Evolutionary conservation across 352 stramenopile species (phyloP).

Genomic region (Blastocystis sp.): DNA sequence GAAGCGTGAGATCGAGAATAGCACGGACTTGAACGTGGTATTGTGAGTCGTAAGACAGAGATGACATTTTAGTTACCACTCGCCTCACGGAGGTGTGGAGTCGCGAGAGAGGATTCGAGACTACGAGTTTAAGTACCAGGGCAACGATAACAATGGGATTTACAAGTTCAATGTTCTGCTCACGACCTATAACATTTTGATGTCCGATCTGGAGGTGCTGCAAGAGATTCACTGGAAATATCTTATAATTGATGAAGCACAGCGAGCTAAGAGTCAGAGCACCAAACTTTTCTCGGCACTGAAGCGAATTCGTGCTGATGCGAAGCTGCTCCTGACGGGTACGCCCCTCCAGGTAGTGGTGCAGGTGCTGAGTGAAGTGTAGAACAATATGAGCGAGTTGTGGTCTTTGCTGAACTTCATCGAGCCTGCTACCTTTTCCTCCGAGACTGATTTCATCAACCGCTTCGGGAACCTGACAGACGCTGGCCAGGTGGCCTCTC

Average conservation of each 20-base stretch:
- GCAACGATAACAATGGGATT: slow-evolving; percentile 71
- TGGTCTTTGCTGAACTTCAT: slow-evolving; percentile 99
- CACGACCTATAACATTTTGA: slow-evolving; percentile 90
- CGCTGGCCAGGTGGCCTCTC: slow-evolving; percentile 83
- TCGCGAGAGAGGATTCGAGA: slow-evolving; percentile 85
- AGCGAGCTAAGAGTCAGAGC: slow-evolving; percentile 95
- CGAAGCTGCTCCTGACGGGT: slow-evolving; percentile 86
- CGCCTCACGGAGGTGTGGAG: slow-evolving; percentile 24
- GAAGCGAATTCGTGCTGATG: slow-evolving; percentile 68
- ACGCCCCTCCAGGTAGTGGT: slow-evolving; percentile 92
- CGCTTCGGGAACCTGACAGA: slow-evolving; percentile 93
- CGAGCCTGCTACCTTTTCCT: slow-evolving; percentile 85
- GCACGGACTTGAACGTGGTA: slow-evolving; percentile 96
- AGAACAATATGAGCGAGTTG: slow-evolving; percentile 81
- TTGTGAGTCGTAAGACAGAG: slow-evolving; percentile 70
- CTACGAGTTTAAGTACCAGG: slow-evolving; percentile 86
- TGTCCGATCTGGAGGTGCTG: slow-evolving; percentile 84
- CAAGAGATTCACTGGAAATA: slow-evolving; percentile 86
- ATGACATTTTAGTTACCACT: slow-evolving; percentile 38
- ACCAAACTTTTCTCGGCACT: slow-evolving; percentile 84
- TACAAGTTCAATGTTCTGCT: slow-evolving; percentile 91
- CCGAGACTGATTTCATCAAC: slow-evolving; percentile 89
- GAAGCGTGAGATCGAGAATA: slow-evolving; percentile 95
- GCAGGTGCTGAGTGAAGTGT: not conserved
- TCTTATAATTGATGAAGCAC: slow-evolving; percentile 95